phyloP scores from a whole-genome alignment of 2,329 filamentous ascomycete genomes.

The Fusarium sp. region DNA sequence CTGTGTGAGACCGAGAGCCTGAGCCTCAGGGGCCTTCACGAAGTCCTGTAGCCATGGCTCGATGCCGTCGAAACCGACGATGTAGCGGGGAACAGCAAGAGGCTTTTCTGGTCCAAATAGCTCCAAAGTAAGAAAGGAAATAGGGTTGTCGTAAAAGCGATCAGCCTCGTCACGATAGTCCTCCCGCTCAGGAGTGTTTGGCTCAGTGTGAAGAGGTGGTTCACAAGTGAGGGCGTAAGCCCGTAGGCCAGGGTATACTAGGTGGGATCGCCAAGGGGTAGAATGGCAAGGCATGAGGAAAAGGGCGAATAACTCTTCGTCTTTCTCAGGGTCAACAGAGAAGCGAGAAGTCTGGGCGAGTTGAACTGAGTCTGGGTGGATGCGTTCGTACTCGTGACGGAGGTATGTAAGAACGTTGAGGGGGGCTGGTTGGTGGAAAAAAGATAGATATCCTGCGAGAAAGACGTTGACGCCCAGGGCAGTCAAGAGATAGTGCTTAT shows the following conservation, averaged over 20 bases:
- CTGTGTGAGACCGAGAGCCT: slow-evolving; percentile 51
- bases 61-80: slow-evolving; percentile 70
- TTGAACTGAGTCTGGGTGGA: slow-evolving; percentile 53
- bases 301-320: slow-evolving; percentile 68
- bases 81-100: slow-evolving; percentile 59
- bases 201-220: slow-evolving; percentile 75
- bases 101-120: slow-evolving; percentile 52
- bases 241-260: slow-evolving; percentile 77
- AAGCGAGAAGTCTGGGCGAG: slow-evolving; percentile 33
- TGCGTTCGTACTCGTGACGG: slow-evolving; percentile 73
- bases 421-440: slow-evolving; percentile 83
- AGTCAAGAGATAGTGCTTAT: slow-evolving; percentile 64
- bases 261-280: slow-evolving; percentile 91
- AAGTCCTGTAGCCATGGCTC: slow-evolving; percentile 58
- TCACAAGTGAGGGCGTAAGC: slow-evolving; percentile 92
- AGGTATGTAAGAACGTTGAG: slow-evolving; percentile 79
- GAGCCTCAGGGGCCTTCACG: slow-evolving; percentile 52
- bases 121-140: slow-evolving; percentile 64
- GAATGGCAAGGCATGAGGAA: slow-evolving; percentile 97
- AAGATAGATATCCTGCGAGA: slow-evolving; percentile 77
- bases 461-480: slow-evolving; percentile 73
- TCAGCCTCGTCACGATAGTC: slow-evolving; percentile 90
- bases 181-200: slow-evolving; percentile 68
- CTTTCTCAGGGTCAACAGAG: slow-evolving; percentile 42
- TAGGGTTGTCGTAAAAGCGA: slow-evolving; percentile 78